Percentiles rank a stretch among this genome's conserved stretches.
These are phyloP conservation scores for Hemerocallis citrina DNA, from an alignment of 106 monocot genomes.

Conservation along the genomic window DNA sequence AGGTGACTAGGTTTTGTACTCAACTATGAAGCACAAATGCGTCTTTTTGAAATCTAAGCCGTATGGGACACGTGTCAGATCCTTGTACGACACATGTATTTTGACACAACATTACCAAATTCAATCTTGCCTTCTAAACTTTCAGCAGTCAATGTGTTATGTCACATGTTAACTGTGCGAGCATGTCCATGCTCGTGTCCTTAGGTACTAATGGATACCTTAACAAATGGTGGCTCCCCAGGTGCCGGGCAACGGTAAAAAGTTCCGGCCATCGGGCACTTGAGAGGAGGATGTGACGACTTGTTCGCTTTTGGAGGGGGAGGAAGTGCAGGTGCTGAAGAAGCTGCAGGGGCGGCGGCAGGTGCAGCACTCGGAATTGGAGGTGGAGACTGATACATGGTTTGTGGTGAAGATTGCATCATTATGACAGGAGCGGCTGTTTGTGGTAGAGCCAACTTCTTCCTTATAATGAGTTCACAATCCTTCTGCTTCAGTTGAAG, in stretches of 20 bases:
- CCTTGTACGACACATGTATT: too few relatives aligned
- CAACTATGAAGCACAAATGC: too few relatives aligned
- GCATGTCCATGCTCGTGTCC: not conserved
- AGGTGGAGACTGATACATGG: conserved; percentile 4
- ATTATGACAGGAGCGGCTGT: conserved; percentile 19
- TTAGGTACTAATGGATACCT: conserved; percentile 24
- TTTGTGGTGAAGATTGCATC: conserved; percentile 25
- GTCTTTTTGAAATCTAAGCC: too few relatives aligned
- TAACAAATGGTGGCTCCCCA: conserved; percentile 49
- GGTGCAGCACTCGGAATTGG: not conserved
- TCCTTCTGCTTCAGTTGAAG: conserved; percentile 37
- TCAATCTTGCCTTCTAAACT: too few relatives aligned
- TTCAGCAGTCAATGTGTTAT: too few relatives aligned
- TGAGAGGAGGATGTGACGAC: conserved; percentile 56
- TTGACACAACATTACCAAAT: too few relatives aligned
- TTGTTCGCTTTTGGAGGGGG: conserved; percentile 9
- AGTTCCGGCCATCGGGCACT: conserved; percentile 64
- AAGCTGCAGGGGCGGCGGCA: not conserved
- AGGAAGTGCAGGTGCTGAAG: conserved; percentile 2
- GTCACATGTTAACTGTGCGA: not conserved
- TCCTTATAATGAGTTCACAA: conserved; percentile 42
- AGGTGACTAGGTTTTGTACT: too few relatives aligned
- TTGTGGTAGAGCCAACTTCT: conserved; percentile 42
- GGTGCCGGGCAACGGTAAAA: conserved; percentile 61
- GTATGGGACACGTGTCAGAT: too few relatives aligned